Conservation (phyloP, 2,329 filamentous ascomycete species). For the Fusarium sororula region DNA sequence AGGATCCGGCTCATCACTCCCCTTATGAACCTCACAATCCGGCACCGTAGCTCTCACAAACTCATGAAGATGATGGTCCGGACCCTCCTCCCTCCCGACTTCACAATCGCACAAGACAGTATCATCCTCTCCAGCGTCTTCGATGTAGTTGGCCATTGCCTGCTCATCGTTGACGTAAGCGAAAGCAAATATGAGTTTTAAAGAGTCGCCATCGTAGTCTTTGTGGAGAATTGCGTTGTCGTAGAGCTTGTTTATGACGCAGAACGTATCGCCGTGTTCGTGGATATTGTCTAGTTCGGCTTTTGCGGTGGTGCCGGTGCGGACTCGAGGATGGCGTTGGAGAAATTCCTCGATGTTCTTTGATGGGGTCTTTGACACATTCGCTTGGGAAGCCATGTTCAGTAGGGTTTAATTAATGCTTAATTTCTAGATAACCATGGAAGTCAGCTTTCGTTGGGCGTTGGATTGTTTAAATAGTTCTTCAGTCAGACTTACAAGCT, state of each 20-base stretch:
- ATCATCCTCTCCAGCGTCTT: not conserved
- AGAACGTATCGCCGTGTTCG: not conserved
- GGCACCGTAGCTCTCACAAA: not conserved
- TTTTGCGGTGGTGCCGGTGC: not conserved
- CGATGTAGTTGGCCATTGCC: not conserved
- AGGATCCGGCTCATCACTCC: not conserved
- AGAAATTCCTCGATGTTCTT: not conserved
- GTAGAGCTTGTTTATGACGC: not conserved
- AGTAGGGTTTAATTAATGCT: not conserved
- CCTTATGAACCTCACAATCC: not conserved
- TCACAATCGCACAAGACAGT: not conserved
- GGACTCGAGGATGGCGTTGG: not conserved
- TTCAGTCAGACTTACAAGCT: fast-evolving
- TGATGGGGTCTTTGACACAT: fast-evolving
- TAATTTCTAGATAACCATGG: fast-evolving
- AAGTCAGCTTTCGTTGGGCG: not conserved
- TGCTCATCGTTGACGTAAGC: not conserved
- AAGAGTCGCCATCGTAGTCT: not conserved
- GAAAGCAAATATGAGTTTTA: not conserved
- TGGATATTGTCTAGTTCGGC: not conserved
- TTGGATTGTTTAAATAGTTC: not conserved
- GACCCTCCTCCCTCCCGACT: fast-evolving
- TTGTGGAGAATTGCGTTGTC: not conserved
- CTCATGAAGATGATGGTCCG: not conserved
- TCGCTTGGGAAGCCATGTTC: not conserved